A percentile compares a stretch with the other conserved stretches of the same genome.
Conservation (phyloP, 2,329 filamentous ascomycete species). For the Podosphaera xanthii region DNA sequence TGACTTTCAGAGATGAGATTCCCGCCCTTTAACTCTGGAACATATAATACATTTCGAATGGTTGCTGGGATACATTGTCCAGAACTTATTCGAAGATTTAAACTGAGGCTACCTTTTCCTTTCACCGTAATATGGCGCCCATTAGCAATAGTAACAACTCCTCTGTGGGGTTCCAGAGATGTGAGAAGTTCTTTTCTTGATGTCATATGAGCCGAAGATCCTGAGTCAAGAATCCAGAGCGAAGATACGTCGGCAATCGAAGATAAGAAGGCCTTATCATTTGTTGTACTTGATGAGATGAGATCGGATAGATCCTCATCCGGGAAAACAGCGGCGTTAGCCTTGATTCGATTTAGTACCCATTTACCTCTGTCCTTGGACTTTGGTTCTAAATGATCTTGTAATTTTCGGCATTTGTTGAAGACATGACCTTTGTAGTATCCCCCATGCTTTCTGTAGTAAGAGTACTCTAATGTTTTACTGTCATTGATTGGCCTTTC, state of each 20-base stretch:
- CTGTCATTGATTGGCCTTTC: neutral
- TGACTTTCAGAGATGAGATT: neutral
- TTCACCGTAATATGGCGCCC: neutral
- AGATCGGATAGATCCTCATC: neutral
- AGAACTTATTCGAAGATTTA: constrained; percentile 1
- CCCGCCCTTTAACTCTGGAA: neutral
- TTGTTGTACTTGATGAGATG: neutral
- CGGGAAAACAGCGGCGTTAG: neutral
- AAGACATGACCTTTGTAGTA: neutral
- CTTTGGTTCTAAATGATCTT: neutral
- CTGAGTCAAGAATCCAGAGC: neutral
- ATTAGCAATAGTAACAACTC: neutral
- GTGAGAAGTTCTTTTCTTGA: neutral
- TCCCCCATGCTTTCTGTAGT: neutral
- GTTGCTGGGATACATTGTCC: neutral
- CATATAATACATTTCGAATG: neutral
- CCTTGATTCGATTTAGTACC: neutral
- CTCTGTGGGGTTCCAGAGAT: neutral
- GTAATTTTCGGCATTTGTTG: neutral
- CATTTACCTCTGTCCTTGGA: neutral
- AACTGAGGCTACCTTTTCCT: neutral
- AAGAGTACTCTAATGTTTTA: neutral
- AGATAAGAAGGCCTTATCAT: neutral
- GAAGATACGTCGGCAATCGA: neutral
- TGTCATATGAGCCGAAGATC: neutral